Conservation (phyloP, 169 alveolate genomes). For the Ichthyophthirius multifiliis region DNA sequence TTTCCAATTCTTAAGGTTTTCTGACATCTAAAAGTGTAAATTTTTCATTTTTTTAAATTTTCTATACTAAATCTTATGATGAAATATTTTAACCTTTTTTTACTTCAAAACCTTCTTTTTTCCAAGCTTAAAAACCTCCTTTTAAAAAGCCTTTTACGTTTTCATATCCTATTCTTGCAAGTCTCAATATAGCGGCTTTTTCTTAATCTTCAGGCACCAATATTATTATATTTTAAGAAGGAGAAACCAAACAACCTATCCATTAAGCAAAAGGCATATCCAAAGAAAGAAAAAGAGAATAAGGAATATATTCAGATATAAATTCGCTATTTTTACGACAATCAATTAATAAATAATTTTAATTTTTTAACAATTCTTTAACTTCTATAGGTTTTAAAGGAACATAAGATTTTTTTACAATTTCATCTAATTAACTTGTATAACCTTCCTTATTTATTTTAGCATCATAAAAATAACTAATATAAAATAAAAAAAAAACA, state of each 20-base stretch:
- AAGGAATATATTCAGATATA: conserved; percentile 19
- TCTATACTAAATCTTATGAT: background rate
- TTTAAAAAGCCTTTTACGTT: conserved; percentile 19
- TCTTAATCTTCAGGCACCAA: conserved; percentile 24
- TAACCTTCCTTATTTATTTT: conserved; percentile 17
- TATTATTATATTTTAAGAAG: conserved; percentile 16
- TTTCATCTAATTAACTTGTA: conserved; percentile 4
- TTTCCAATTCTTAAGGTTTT: background rate
- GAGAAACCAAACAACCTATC: conserved; percentile 37
- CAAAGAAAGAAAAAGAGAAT: conserved; percentile 19
- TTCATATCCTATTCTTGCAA: conserved; percentile 50
- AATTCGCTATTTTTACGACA: conserved; percentile 6
- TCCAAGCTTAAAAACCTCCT: conserved; percentile 22
- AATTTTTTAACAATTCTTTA: background rate
- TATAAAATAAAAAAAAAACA: background rate
- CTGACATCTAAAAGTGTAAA: background rate
- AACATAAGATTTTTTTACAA: background rate
- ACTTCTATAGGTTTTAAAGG: conserved; percentile 9
- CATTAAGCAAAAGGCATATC: conserved; percentile 37
- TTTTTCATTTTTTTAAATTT: too few species aligned
- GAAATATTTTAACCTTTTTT: background rate
- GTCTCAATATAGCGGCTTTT: conserved; percentile 39
- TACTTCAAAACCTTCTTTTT: background rate
- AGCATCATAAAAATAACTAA: conserved; percentile 30
- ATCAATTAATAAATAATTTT: conserved; percentile 5